Evolutionary conservation across 257 asterid genomes (phyloP).

Genomic region (Scutellaria barbata): DNA sequence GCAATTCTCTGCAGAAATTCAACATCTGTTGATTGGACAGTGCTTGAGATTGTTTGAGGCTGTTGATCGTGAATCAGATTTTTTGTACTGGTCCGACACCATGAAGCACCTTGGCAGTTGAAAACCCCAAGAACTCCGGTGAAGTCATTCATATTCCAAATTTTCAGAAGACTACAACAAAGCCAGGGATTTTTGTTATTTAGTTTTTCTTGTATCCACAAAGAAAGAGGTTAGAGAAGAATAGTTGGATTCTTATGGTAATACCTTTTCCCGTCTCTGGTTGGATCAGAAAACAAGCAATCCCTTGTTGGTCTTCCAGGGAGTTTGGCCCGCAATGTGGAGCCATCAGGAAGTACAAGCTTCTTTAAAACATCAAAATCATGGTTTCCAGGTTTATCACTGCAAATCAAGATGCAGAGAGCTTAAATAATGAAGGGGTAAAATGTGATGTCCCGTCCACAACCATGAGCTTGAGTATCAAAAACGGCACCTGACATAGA

Average conservation of each 20-base stretch:
- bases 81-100: slow-evolving; percentile 57
- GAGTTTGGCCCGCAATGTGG: slow-evolving; percentile 78
- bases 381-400: slow-evolving; percentile 87
- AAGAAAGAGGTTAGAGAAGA: neutral
- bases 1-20: slow-evolving; percentile 58
- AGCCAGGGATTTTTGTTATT: neutral
- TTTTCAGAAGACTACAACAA: slow-evolving; percentile 64
- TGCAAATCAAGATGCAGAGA: slow-evolving; percentile 38
- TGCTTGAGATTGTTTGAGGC: slow-evolving; percentile 51
- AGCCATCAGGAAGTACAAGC: slow-evolving; percentile 87
- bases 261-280: slow-evolving; percentile 76
- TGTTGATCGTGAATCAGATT: slow-evolving; percentile 64
- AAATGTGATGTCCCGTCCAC: neutral
- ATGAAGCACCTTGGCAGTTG: slow-evolving; percentile 80
- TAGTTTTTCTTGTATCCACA: slow-evolving; percentile 2
- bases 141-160: slow-evolving; percentile 70
- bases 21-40: slow-evolving; percentile 59
- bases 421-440: neutral
- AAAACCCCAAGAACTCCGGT: slow-evolving; percentile 73
- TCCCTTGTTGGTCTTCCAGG: slow-evolving; percentile 93
- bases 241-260: slow-evolving; percentile 1
- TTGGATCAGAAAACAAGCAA: slow-evolving; percentile 86
- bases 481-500: slow-evolving; percentile 69
- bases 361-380: slow-evolving; percentile 67
- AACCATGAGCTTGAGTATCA: neutral